Evolutionary conservation across 192 early-diverging fungal genomes (phyloP).

Genomic region (Backusella circina): DNA sequence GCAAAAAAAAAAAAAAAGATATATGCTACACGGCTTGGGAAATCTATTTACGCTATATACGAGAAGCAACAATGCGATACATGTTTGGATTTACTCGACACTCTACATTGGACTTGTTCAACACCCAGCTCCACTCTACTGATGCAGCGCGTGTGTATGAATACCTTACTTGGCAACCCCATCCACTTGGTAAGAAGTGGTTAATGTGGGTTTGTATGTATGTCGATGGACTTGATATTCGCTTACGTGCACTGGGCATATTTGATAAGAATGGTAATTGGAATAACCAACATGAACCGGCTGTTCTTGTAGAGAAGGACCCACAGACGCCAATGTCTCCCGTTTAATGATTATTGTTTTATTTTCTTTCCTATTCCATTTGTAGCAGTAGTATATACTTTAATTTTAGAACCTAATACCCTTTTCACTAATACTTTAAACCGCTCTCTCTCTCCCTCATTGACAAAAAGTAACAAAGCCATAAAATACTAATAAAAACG

Average conservation of each 20-base stretch:
- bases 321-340: background rate
- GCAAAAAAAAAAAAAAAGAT: conserved; percentile 8
- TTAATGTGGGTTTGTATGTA: conserved; percentile 29
- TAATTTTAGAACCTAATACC: background rate
- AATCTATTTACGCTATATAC: conserved; percentile 20
- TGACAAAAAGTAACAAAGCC: background rate
- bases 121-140: background rate
- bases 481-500: background rate
- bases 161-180: conserved; percentile 23
- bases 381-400: background rate
- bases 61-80: conserved; percentile 21
- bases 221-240: conserved; percentile 24
- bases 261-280: conserved; percentile 23
- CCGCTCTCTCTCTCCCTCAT: background rate
- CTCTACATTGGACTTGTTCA: conserved; percentile 18
- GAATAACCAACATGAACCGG: background rate
- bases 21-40: conserved; percentile 21
- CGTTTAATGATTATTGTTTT: background rate
- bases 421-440: background rate
- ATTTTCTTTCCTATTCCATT: background rate
- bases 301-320: background rate
- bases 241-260: conserved; percentile 14
- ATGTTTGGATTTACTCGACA: conserved; percentile 18
- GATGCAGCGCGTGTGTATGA: conserved; percentile 13
- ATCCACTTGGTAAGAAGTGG: conserved; percentile 18